Percentiles rank a stretch among this genome's conserved stretches.
These are phyloP conservation scores for Boletus tomentosulus DNA, from an alignment of 768 basidiomycete species.

Conservation along the genomic window DNA sequence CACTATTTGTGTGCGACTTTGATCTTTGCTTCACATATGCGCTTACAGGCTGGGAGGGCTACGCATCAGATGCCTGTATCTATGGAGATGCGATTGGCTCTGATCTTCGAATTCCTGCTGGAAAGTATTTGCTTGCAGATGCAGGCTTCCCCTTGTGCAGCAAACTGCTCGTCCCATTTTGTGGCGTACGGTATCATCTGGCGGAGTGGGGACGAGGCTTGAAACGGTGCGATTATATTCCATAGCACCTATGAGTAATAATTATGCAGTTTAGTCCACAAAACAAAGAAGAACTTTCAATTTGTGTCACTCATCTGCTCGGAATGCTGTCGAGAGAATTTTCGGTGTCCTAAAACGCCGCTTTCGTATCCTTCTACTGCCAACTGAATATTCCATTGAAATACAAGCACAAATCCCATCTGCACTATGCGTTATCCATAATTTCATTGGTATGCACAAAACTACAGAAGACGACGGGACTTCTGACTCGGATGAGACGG, in stretches of 20 bases:
- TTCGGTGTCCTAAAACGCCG: no score
- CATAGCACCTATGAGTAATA: no score
- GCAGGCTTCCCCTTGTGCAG: no score
- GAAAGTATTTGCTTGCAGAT: no score
- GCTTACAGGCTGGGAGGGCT: constrained; percentile 39
- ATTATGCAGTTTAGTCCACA: background rate
- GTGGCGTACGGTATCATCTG: no score
- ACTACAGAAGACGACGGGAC: background rate
- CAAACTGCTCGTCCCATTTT: no score
- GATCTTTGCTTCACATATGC: constrained; percentile 35
- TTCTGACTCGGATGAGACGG: background rate
- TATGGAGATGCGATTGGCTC: constrained; percentile 8
- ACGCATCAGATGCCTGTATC: constrained; percentile 33
- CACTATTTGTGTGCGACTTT: constrained; percentile 34
- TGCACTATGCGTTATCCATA: background rate
- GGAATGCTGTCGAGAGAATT: background rate
- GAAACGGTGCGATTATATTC: background rate
- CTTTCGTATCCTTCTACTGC: background rate
- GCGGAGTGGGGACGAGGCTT: background rate
- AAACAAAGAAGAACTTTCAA: background rate
- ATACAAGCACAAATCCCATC: no score
- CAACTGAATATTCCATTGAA: background rate
- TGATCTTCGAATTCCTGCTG: background rate
- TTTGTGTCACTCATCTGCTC: background rate
- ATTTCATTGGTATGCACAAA: background rate